A percentile compares a stretch with the other conserved stretches of the same genome.
Conservation (phyloP, 257 asterid species). For the Salvia rosmarinus region DNA sequence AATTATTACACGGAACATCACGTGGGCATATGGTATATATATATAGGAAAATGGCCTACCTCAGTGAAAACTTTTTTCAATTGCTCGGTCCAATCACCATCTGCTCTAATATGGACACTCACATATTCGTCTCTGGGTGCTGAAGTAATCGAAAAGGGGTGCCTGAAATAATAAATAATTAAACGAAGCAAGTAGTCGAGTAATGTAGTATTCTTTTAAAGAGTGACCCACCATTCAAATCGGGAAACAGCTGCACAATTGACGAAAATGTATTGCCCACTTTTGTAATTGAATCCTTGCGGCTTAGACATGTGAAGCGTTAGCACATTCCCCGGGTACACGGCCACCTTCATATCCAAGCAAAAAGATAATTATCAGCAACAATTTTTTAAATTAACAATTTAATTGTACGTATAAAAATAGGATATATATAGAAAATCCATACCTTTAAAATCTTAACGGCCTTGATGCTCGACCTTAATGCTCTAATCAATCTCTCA, state of each 20-base stretch:
- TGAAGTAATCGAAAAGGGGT: constrained; percentile 91
- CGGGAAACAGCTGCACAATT: constrained; percentile 73
- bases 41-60: constrained; percentile 31
- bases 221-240: constrained; percentile 58
- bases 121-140: constrained; percentile 86
- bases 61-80: constrained; percentile 76
- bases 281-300: constrained; percentile 67
- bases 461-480: constrained; percentile 74
- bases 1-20: not conserved
- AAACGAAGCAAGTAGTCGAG: not conserved
- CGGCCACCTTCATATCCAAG: constrained; percentile 53
- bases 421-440: not conserved
- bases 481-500: constrained; percentile 76
- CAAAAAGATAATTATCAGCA: not conserved
- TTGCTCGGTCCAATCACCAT: constrained; percentile 96
- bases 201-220: not conserved
- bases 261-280: constrained; percentile 71
- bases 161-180: constrained; percentile 52
- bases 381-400: no score
- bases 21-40: not conserved
- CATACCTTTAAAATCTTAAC: constrained; percentile 79
- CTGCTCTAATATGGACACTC: constrained; percentile 87
- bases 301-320: constrained; percentile 78
- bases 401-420: not conserved
- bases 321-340: constrained; percentile 74